Evolutionary conservation across 352 stramenopile genomes (phyloP).

Genomic region (Pythium scleroteichum): DNA sequence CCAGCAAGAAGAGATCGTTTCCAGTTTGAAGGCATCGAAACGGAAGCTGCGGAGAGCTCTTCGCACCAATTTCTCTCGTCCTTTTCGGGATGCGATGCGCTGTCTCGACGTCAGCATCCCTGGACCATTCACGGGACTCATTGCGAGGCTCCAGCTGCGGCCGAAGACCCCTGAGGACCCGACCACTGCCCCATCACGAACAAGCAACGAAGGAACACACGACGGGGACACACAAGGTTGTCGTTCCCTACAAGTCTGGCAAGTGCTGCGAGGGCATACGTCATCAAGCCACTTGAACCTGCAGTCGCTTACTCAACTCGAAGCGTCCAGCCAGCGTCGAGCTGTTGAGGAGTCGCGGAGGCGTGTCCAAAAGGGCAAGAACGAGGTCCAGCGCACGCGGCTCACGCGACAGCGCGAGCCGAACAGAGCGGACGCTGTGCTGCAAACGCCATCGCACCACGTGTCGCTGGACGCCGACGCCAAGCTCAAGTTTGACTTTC

Average conservation of each 20-base stretch:
- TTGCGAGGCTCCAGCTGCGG: slow-evolving; percentile 35
- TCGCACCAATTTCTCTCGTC: slow-evolving; percentile 53
- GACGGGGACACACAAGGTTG: neutral
- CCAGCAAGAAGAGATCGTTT: slow-evolving; percentile 6
- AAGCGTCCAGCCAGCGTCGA: slow-evolving; percentile 8
- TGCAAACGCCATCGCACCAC: slow-evolving; percentile 29
- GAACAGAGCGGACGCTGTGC: slow-evolving; percentile 17
- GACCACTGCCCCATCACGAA: neutral
- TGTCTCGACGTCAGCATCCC: slow-evolving; percentile 41
- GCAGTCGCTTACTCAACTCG: slow-evolving; percentile 24
- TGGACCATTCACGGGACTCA: slow-evolving; percentile 40
- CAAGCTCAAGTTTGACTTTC: slow-evolving; percentile 22
- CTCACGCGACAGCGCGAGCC: slow-evolving; percentile 37
- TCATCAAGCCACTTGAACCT: slow-evolving; percentile 10
- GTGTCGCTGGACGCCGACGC: slow-evolving; percentile 26
- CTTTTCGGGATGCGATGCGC: slow-evolving; percentile 57
- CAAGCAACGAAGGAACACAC: neutral
- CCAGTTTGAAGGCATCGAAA: slow-evolving; percentile 17
- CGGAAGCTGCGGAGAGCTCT: slow-evolving; percentile 36
- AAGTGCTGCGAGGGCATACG: slow-evolving; percentile 37
- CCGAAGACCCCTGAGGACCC: neutral
- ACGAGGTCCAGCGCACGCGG: slow-evolving; percentile 36
- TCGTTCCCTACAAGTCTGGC: slow-evolving; percentile 31
- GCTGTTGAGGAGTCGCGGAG: slow-evolving; percentile 22
- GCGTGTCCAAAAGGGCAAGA: slow-evolving; percentile 34